These are phyloP conservation scores for Otatea glauca DNA, from an alignment of 176 grass and related monocot species.

Conservation along the genomic window DNA sequence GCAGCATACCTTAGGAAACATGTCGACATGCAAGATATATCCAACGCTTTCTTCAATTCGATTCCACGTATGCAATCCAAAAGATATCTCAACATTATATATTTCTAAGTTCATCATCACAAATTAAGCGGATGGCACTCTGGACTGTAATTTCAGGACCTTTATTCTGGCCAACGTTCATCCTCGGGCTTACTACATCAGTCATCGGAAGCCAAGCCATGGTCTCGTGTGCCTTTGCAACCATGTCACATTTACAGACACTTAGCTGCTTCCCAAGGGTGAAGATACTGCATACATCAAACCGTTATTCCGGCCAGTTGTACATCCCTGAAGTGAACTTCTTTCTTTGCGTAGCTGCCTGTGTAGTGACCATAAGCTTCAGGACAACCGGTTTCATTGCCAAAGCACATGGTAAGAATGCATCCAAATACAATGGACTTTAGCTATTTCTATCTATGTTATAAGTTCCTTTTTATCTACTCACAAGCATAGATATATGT, in stretches of 20 bases:
- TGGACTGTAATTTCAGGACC: constrained; percentile 35
- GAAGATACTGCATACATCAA: constrained; percentile 62
- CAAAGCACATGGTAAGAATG: constrained; percentile 66
- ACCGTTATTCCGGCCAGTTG: constrained; percentile 59
- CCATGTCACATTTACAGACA: constrained; percentile 58
- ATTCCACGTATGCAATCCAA: constrained; percentile 65
- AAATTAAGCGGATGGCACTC: not conserved
- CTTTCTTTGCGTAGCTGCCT: constrained; percentile 47
- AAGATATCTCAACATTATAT: not conserved
- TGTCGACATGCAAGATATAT: not conserved
- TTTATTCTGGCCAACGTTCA: constrained; percentile 66
- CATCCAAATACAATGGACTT: not conserved
- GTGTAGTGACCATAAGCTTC: constrained; percentile 58
- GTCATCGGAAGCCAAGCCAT: constrained; percentile 77
- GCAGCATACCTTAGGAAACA: constrained; percentile 59
- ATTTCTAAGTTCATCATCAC: not conserved
- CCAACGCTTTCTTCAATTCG: constrained; percentile 61
- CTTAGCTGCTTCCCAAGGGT: constrained; percentile 70
- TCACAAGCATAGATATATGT: no score
- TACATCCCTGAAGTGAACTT: constrained; percentile 77
- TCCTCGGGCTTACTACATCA: constrained; percentile 49
- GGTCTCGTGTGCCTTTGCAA: constrained; percentile 67
- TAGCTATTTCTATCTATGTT: not conserved
- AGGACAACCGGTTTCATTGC: constrained; percentile 57
- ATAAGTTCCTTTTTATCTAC: not conserved